Conservation (phyloP, 2,329 filamentous ascomycete species). For the Penicillium verrucosum region DNA sequence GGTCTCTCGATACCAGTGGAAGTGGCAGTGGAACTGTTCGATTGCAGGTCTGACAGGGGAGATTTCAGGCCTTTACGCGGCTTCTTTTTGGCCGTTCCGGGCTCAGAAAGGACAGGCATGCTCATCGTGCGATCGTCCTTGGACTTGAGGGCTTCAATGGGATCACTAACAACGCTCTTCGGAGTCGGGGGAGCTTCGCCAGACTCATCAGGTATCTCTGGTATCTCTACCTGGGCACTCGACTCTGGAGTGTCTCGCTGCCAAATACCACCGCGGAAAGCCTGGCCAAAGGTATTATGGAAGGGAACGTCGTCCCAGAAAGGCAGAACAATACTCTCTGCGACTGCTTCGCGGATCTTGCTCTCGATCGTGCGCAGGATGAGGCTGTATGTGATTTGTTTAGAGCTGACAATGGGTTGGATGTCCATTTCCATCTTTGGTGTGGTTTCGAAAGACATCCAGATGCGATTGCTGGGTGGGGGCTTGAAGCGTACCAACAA, state of each 20-base stretch:
- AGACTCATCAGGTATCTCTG: slow-evolving; percentile 40
- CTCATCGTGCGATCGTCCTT: slow-evolving; percentile 38
- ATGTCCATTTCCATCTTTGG: slow-evolving; percentile 93
- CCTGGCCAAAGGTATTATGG: slow-evolving; percentile 72
- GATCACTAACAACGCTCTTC: slow-evolving; percentile 18
- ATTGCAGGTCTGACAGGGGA: slow-evolving; percentile 21
- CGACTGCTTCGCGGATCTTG: slow-evolving; percentile 87
- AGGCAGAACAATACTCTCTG: slow-evolving; percentile 84
- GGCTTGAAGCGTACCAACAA: slow-evolving; percentile 84
- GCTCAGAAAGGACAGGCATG: slow-evolving; percentile 31
- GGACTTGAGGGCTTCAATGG: slow-evolving; percentile 28
- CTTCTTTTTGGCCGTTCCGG: slow-evolving; percentile 22
- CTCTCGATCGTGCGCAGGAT: slow-evolving; percentile 93
- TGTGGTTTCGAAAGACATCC: slow-evolving; percentile 91
- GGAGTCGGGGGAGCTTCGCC: slow-evolving; percentile 22
- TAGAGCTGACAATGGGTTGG: slow-evolving; percentile 89
- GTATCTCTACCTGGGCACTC: slow-evolving; percentile 36
- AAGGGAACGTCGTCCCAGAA: slow-evolving; percentile 98
- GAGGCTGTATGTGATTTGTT: slow-evolving; percentile 91
- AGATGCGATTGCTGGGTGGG: slow-evolving; percentile 91
- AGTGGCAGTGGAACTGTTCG: slow-evolving; percentile 18
- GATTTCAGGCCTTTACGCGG: slow-evolving; percentile 30
- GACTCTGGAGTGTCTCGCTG: slow-evolving; percentile 46
- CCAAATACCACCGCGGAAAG: slow-evolving; percentile 84
- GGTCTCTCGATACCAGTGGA: slow-evolving; percentile 35